Evolutionary conservation across 1,139 yeast genomes (phyloP).

Genomic region (Magnusiomyces suaveolens): DNA sequence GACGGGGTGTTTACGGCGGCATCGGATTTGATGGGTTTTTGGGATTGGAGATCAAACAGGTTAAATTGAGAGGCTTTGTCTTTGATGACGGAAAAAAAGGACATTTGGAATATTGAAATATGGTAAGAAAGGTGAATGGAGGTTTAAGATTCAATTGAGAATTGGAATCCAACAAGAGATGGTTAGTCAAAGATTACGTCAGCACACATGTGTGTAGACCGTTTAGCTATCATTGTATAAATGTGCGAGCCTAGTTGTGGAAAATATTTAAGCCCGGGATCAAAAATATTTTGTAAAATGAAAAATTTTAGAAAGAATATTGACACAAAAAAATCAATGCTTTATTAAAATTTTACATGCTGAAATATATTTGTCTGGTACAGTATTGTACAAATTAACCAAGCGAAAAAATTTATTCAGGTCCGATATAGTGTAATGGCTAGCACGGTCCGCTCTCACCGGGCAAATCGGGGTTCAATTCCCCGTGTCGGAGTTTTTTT

Average conservation of each 20-base stretch:
- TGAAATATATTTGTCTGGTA: not conserved
- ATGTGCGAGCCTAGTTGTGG: no score
- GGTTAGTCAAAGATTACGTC: no score
- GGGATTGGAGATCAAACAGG: slow-evolving; percentile 32
- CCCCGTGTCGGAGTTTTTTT: not conserved
- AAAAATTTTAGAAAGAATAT: no score
- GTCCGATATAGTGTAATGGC: not conserved
- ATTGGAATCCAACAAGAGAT: not conserved
- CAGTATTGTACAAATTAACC: no score
- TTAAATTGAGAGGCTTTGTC: slow-evolving; percentile 40
- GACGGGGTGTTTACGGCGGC: slow-evolving; percentile 22
- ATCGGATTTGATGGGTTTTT: slow-evolving; percentile 8
- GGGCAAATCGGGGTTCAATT: not conserved
- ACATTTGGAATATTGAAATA: slow-evolving; percentile 27
- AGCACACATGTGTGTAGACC: no score
- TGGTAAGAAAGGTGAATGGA: no score
- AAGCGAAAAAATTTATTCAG: not conserved
- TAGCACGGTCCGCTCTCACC: not conserved
- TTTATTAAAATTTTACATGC: not conserved
- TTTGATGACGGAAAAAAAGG: slow-evolving; percentile 42
- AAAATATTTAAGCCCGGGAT: no score
- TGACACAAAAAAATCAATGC: not conserved
- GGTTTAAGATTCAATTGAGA: not conserved
- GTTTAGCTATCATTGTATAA: no score
- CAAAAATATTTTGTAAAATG: no score